Evolutionary conservation across 768 basidiomycete genomes (phyloP), one percentile per base, ranked within the genome.

Genomic region (Termitomyces sp.): DNA sequence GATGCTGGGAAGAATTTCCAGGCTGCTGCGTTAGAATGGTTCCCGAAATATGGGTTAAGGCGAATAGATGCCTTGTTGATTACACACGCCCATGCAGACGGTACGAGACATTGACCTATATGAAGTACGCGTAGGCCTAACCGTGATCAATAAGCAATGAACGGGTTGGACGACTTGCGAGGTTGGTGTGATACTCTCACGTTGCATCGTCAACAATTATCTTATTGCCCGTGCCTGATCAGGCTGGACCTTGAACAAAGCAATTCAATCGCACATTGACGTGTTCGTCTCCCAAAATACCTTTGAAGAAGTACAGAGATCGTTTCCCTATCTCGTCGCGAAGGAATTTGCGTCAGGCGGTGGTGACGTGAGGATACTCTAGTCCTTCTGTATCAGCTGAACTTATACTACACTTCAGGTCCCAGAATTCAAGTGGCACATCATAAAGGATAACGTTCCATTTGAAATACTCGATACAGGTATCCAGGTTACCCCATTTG

Each of bases 31-130:
- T 27, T 77, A 46, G 75, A 78, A 58, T 77, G 75, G 75, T 78
- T 78, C 59, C 90, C 91, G 1, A 84, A 84, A 68, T 86, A 88
- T 68, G 84, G 83, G 3, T 72, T 96, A 42, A 77, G 92, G 56
- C 65, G 64, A 54, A 78, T 79, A 56, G 77, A 79, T 63, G 77
- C 75, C 35, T 62, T 96, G 10, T 74, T 97, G 16, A 83, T 96
- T 41, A 95, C 92, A 0, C 93, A 95, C 71, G 85, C 90, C 8
- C 94, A 95, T 72, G 89, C 91, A 37, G 91, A 92, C 71, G 90
- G 77, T 79, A 59, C 40, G 72, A 40, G 12, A 19, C 40, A 53
- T 29, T 19, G 21, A 45, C 14, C 27, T 53, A 17, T 55, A 4
- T 52, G 12, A 14, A 29, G n/a, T 32, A n/a, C 27, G 31, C 21